Evolutionary conservation across 2,329 filamentous ascomycete species (phyloP), one percentile per base, ranked within the genome.

Genomic region (Juglanconis oblonga): DNA sequence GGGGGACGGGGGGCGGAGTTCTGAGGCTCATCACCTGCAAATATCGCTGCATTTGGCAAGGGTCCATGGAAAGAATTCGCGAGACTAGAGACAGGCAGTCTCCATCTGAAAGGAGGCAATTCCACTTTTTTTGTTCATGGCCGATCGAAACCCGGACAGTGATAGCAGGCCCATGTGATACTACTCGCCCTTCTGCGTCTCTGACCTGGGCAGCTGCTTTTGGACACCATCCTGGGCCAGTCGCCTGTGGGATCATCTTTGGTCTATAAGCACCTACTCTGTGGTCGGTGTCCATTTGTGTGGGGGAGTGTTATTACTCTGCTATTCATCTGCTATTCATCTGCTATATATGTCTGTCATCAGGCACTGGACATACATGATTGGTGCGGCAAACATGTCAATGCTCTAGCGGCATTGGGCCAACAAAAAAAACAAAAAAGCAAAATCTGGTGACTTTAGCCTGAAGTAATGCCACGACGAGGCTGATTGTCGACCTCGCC

Each of bases 401-500:
- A 40, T 10, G 14, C 11, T 33, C 6, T 59, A 62, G 60, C 38
- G 57, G 55, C 44, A 61, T 55, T 58, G 55, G 59, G 31, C 47
- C 5, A 24, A 38, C 8, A 55, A 44, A 47, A 44, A 45, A 17
- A 17, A 17, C 1, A 17, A 17, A 17, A 17, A 17, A 17, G 17
- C 17, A 17, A 17, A 17, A 17, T 17, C 24, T 40, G 35, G 50
- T 52, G 40, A 57, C n/a, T 56, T 55, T 58, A 62, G 53, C 47
- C 53, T 57, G 55, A 60, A 55, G 49, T 45, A 44, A 40, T 11
- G 2, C 36, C 53, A 57, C 58, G 59, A 62, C 47, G 44, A 62
- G 61, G 61, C 61, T 62, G 61, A 57, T 42, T 54, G 57, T 62
- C 61, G 31, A 60, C 61, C 61, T 62, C 13, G 10, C 10, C 47